Evolutionary conservation across 768 basidiomycete species (phyloP).

Genomic region (Punctularia strigosozonata): DNA sequence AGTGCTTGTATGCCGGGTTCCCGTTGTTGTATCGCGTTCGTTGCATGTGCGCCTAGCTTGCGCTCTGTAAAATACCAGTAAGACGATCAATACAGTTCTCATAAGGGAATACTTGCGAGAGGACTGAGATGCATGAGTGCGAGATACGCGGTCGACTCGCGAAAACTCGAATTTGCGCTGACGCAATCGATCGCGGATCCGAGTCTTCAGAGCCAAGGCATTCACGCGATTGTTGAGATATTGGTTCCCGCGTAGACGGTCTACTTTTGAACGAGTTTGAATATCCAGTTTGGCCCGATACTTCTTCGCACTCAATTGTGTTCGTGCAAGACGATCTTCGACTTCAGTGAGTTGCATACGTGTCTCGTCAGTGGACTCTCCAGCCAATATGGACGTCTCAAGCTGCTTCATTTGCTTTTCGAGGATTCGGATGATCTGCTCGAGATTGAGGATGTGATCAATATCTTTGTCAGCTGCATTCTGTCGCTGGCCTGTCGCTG

Average conservation of each 20-base stretch:
- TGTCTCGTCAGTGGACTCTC: not conserved
- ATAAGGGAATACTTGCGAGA: slow-evolving; percentile 11
- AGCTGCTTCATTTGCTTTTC: not conserved
- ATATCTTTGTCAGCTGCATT: not conserved
- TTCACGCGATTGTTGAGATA: slow-evolving; percentile 11
- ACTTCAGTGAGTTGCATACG: not conserved
- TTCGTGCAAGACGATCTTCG: not conserved
- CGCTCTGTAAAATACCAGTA: slow-evolving; percentile 10
- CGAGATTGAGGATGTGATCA: not conserved
- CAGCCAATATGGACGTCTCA: not conserved
- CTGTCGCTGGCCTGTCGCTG: not conserved
- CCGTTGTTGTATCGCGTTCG: slow-evolving; percentile 12
- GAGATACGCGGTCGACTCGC: slow-evolving; percentile 7
- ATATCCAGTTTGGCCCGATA: slow-evolving; percentile 6
- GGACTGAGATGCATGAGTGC: no score
- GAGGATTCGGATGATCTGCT: not conserved
- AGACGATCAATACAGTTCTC: not conserved
- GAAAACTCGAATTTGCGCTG: slow-evolving; percentile 13
- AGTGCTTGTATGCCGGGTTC: slow-evolving; percentile 17
- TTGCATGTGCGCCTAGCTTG: slow-evolving; percentile 17
- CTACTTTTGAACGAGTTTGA: slow-evolving; percentile 2
- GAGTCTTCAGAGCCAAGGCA: slow-evolving; percentile 10
- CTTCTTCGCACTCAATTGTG: no score
- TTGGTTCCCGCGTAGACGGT: slow-evolving; percentile 2
- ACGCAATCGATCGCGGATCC: slow-evolving; percentile 8